Base-by-base conservation (phyloP, 306 rosid genomes). In the Urtica urens region DNA sequence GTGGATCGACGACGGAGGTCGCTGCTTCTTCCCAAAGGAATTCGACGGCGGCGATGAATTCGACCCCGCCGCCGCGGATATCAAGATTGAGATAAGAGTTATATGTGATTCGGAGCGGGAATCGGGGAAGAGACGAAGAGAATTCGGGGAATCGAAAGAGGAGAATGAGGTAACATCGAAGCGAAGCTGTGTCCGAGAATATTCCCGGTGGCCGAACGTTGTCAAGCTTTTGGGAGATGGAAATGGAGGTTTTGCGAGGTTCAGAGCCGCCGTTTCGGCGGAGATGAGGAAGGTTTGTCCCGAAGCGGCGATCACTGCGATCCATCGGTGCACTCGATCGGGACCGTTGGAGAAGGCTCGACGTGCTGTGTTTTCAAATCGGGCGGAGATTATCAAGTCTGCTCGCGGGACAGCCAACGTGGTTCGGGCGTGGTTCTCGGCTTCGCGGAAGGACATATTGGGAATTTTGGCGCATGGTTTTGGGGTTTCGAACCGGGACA, bases 381-480 rank as follows among this genome's bases (percentile, higher is more conserved):
- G 71, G 30, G 52, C 10, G 20, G 72, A 76, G 18, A 55, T 49
- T 11, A 71, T 66, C 13, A 51, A 44, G 23, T 62, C 72, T 23
- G 55, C 59, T 25, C 65, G 85, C 38, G 76, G 94, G 2, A 14
- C 53, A 7, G 59, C 76, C 13, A 83, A 73, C 51, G 42, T 49
- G 38, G 84, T 68, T 28, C 67, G 66, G 57, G 82, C 76, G 6
- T 82, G 87, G 87, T 76, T 60, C 37, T 71, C 73, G 1, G 68
- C 69, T 13, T 57, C 93, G 3, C 45, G 24, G 14, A 43, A 63
- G 41, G 51, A 37, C 10, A 54, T 79, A 18, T 64, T 46, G 1
- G 53, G 42, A 3, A 54, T 76, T 59, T 71, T 82, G 38, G 38
- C 58, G 4, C 62, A 65, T 68, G 84, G 87, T 8, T 82, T 82